Conservation (phyloP, 495 filamentous ascomycete species). For the Penicillium subrubescens region DNA sequence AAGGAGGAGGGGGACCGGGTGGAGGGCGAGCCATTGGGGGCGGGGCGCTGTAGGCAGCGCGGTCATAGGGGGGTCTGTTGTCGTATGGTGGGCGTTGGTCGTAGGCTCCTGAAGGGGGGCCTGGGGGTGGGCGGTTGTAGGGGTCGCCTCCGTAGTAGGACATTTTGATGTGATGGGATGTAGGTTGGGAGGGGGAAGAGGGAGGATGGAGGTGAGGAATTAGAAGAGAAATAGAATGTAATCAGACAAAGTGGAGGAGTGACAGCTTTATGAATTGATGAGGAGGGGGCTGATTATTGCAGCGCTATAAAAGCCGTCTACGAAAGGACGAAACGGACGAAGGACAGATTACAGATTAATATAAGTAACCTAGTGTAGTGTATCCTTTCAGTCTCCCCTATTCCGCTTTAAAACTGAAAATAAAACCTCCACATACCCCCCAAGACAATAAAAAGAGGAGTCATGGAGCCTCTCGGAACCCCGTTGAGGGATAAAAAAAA, state of each 20-base stretch:
- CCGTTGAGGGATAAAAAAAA: conserved; percentile 2
- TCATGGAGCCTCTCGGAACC: background rate
- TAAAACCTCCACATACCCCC: conserved; percentile 3
- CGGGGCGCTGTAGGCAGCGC: conserved; percentile 25
- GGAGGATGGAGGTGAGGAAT: background rate
- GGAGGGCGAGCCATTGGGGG: conserved; percentile 35
- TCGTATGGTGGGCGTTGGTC: conserved; percentile 20
- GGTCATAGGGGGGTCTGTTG: conserved; percentile 23
- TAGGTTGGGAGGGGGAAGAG: conserved; percentile 6
- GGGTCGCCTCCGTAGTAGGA: conserved; percentile 33
- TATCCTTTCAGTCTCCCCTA: background rate
- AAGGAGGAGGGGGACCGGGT: conserved; percentile 46
- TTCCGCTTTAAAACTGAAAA: conserved; percentile 18
- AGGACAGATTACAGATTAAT: background rate
- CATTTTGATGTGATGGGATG: conserved; percentile 19
- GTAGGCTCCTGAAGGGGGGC: background rate
- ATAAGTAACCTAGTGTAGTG: background rate
- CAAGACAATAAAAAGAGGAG: background rate
- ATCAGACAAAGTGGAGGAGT: background rate
- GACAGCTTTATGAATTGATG: background rate
- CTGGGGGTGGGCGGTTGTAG: conserved; percentile 28
- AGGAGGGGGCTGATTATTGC: background rate
- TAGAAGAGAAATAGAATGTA: background rate
- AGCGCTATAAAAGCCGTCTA: background rate
- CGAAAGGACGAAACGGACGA: too few species aligned